A percentile compares a stretch with the other conserved stretches of the same genome.
These are phyloP conservation scores for Lantana camara DNA, from an alignment of 257 asterid species.

Conservation along the genomic window DNA sequence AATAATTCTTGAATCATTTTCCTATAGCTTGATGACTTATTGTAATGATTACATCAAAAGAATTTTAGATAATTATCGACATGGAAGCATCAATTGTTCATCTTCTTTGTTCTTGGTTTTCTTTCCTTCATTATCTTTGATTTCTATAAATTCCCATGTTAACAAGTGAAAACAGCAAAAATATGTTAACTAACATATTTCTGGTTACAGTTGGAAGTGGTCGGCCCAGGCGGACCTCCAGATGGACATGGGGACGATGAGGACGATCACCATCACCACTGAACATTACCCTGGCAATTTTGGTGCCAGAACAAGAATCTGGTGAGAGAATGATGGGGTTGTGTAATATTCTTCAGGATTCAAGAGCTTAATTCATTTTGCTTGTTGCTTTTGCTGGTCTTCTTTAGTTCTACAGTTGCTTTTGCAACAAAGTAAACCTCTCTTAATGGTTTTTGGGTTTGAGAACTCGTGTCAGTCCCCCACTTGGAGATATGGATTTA, in stretches of 20 bases:
- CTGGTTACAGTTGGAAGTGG: slow-evolving; percentile 76
- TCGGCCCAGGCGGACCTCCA: slow-evolving; percentile 89
- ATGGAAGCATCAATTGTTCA: neutral
- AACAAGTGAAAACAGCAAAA: neutral
- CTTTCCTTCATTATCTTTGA: neutral
- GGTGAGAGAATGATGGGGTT: slow-evolving; percentile 33
- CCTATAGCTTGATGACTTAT: neutral
- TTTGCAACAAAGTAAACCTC: neutral
- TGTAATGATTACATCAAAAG: neutral
- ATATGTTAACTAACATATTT: neutral
- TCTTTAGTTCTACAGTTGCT: neutral
- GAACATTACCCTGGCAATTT: slow-evolving; percentile 30
- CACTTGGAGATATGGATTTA: slow-evolving; percentile 33
- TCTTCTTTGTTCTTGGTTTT: neutral
- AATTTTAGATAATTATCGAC: neutral
- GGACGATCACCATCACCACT: slow-evolving; percentile 57
- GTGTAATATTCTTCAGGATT: slow-evolving; percentile 53
- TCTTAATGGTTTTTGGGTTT: slow-evolving; percentile 32
- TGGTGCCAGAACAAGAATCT: slow-evolving; percentile 51
- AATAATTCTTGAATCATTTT: neutral
- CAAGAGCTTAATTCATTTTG: slow-evolving; percentile 36
- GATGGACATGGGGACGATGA: slow-evolving; percentile 67
- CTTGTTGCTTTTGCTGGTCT: slow-evolving; percentile 33
- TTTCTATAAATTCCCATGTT: neutral
- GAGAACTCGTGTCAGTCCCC: slow-evolving; percentile 30